Conservation (phyloP, 768 basidiomycete genomes). For the Boletus sp. region DNA sequence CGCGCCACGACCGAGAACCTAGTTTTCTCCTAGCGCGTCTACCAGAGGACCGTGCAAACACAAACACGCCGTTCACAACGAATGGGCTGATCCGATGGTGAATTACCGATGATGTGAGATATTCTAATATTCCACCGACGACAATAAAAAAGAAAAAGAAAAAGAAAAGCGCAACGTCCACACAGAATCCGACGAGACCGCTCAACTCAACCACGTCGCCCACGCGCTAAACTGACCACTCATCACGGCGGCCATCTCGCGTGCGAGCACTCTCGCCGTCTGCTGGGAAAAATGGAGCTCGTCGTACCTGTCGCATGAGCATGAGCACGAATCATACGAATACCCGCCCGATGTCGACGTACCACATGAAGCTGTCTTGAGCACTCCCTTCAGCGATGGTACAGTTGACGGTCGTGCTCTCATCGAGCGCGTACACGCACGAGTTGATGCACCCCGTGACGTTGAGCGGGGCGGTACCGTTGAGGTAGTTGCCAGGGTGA, state of each 20-base stretch:
- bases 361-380: slow-evolving; percentile 62
- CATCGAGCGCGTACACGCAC: slow-evolving; percentile 39
- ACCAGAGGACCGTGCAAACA: background rate
- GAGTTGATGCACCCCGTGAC: slow-evolving; percentile 51
- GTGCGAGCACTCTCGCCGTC: slow-evolving; percentile 51
- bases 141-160: background rate
- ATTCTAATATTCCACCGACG: background rate
- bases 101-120: background rate
- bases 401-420: slow-evolving; percentile 29
- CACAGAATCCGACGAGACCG: background rate
- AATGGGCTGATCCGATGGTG: background rate
- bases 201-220: slow-evolving; percentile 51
- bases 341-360: slow-evolving; percentile 12
- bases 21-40: no score
- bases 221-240: slow-evolving; percentile 43
- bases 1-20: no score
- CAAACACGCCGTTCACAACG: background rate
- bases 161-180: no score
- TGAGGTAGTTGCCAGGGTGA: slow-evolving; percentile 52
- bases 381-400: slow-evolving; percentile 38
- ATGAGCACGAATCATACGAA: background rate
- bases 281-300: slow-evolving; percentile 64
- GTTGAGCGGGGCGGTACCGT: slow-evolving; percentile 62
- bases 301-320: slow-evolving; percentile 32
- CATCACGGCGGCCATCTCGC: slow-evolving; percentile 48